phyloP scores from a whole-genome alignment of 2,329 filamentous ascomycete genomes.

The Lachnellula arida region DNA sequence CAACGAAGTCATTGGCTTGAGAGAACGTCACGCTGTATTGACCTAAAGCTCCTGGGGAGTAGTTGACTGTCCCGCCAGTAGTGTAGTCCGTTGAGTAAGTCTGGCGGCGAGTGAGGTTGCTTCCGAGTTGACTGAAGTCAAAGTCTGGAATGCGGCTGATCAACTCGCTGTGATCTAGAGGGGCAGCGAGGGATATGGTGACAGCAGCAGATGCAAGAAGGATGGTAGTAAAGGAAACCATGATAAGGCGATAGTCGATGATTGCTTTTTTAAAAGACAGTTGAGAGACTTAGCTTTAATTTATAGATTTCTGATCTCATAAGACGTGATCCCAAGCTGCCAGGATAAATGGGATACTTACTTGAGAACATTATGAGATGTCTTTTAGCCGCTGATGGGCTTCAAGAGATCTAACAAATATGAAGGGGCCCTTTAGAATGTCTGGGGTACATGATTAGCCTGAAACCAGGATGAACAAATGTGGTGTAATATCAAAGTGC shows the following conservation, averaged over 20 bases:
- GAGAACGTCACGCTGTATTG: not conserved
- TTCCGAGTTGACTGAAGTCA: not conserved
- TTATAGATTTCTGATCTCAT: too few species aligned
- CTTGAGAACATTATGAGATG: too few species aligned
- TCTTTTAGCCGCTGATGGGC: too few species aligned
- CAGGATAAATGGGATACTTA: too few species aligned
- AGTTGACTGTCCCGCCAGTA: not conserved
- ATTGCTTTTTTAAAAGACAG: too few species aligned
- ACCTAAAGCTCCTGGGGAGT: not conserved
- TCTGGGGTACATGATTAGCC: too few species aligned
- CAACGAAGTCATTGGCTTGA: not conserved
- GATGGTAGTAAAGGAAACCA: not conserved
- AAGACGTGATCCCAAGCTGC: too few species aligned
- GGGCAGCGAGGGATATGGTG: not conserved
- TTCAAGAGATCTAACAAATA: too few species aligned
- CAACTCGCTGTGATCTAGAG: not conserved
- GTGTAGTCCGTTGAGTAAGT: not conserved
- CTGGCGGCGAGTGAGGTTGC: not conserved
- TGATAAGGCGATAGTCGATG: not conserved
- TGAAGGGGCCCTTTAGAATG: too few species aligned
- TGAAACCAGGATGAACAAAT: too few species aligned
- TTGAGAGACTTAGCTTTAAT: too few species aligned
- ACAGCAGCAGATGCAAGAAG: not conserved
- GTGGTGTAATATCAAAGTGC: too few species aligned
- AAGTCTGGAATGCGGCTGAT: not conserved